Evolutionary conservation across 768 basidiomycete genomes (phyloP).

Genomic region (Lactarius sanguifluus): DNA sequence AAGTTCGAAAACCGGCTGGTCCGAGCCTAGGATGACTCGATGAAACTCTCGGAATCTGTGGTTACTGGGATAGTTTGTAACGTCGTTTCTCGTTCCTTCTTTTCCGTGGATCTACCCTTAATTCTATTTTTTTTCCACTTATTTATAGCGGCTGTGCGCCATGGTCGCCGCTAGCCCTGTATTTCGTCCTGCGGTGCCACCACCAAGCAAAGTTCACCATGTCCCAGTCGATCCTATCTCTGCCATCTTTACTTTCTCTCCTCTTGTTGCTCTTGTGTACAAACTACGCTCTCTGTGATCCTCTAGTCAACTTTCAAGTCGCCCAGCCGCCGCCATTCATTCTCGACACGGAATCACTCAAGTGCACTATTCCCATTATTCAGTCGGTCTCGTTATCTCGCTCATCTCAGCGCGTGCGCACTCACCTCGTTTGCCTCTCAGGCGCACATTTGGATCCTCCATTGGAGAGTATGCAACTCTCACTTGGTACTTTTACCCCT

Average conservation of each 20-base stretch:
- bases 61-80: no score
- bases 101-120: no score
- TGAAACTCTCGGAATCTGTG: no score
- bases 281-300: constrained; percentile 30
- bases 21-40: no score
- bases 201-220: neutral
- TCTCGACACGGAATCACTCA: constrained; percentile 38
- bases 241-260: constrained; percentile 1
- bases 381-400: constrained; percentile 45
- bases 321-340: constrained; percentile 73
- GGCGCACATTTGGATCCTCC: constrained; percentile 72
- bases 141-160: no score
- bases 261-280: constrained; percentile 17
- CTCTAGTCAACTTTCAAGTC: constrained; percentile 64
- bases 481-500: neutral
- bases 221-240: neutral
- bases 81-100: no score
- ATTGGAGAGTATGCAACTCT: constrained; percentile 56
- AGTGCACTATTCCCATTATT: constrained; percentile 67
- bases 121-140: no score
- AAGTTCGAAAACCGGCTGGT: no score
- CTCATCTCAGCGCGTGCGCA: constrained; percentile 9
- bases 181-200: neutral
- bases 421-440: constrained; percentile 31
- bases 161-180: no score